A percentile compares a stretch with the other conserved stretches of the same genome.
Evolutionary conservation across 2,329 filamentous ascomycete species (phyloP).

Genomic region (Aureobasidium melanogenum): DNA sequence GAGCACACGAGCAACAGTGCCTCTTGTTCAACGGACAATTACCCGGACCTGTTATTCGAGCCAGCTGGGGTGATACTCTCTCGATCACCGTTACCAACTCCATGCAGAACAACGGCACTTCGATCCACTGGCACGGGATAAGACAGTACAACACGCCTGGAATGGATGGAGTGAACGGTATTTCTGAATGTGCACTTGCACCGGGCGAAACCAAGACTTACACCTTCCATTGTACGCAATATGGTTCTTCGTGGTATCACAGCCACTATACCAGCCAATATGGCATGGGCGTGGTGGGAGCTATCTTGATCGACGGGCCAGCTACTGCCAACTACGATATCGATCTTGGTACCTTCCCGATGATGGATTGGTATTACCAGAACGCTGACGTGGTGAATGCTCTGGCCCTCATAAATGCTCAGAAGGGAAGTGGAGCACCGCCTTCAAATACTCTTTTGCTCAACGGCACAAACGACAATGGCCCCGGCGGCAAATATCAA

Average conservation of each 20-base stretch:
- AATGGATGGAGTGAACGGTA: slow-evolving; percentile 47
- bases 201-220: slow-evolving; percentile 47
- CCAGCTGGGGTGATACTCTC: slow-evolving; percentile 39
- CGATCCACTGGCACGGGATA: slow-evolving; percentile 54
- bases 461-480: slow-evolving; percentile 33
- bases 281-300: slow-evolving; percentile 34
- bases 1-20: slow-evolving; percentile 22
- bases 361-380: slow-evolving; percentile 26
- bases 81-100: slow-evolving; percentile 46
- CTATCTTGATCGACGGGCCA: slow-evolving; percentile 34
- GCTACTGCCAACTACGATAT: slow-evolving; percentile 32
- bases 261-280: slow-evolving; percentile 35
- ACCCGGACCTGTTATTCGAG: slow-evolving; percentile 54
- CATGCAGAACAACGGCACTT: slow-evolving; percentile 47
- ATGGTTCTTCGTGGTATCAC: slow-evolving; percentile 34
- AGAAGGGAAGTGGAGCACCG: slow-evolving; percentile 23
- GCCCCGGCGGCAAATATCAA: slow-evolving; percentile 23
- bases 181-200: slow-evolving; percentile 39
- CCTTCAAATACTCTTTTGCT: slow-evolving; percentile 35
- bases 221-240: slow-evolving; percentile 42
- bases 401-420: slow-evolving; percentile 24
- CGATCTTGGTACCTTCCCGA: slow-evolving; percentile 23
- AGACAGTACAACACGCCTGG: slow-evolving; percentile 46
- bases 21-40: slow-evolving; percentile 55
- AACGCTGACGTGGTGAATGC: slow-evolving; percentile 22